Percentiles rank a stretch among this genome's conserved stretches.
Conservation (phyloP, 257 asterid species). For the Paraleonurus japonicus region DNA sequence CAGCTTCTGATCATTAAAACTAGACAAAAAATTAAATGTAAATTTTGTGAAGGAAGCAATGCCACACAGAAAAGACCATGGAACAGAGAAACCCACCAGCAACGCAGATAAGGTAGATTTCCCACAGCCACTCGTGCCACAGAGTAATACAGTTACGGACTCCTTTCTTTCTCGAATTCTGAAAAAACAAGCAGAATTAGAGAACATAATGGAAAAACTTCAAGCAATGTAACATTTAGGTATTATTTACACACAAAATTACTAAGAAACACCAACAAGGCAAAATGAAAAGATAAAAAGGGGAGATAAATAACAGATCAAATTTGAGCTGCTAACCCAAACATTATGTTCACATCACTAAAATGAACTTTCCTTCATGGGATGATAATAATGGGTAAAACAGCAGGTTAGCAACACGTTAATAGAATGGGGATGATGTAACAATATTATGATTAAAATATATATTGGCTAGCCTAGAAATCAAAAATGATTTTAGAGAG, state of each 20-base stretch:
- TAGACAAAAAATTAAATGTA: neutral
- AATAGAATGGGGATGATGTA: neutral
- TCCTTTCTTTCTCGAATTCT: constrained; percentile 95
- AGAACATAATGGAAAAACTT: constrained; percentile 14
- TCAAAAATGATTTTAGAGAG: neutral
- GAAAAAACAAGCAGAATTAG: constrained; percentile 29
- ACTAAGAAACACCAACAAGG: constrained; percentile 11
- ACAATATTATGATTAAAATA: neutral
- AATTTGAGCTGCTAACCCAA: neutral
- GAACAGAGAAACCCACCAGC: constrained; percentile 59
- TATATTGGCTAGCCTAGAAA: constrained; percentile 13
- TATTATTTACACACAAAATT: neutral
- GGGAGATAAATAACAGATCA: neutral
- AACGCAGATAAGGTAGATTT: constrained; percentile 98
- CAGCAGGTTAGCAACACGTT: constrained; percentile 5
- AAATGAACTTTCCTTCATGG: neutral
- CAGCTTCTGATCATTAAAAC: constrained; percentile 4
- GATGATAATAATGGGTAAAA: constrained; percentile 6
- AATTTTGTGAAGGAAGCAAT: neutral
- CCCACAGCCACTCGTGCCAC: constrained; percentile 99
- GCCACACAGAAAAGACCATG: neutral
- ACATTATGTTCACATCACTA: neutral
- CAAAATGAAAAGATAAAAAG: neutral
- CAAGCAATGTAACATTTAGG: neutral
- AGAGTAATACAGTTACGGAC: constrained; percentile 80